Conservation (phyloP, 75 land plant species). For the Selaginella moellendorffii region DNA sequence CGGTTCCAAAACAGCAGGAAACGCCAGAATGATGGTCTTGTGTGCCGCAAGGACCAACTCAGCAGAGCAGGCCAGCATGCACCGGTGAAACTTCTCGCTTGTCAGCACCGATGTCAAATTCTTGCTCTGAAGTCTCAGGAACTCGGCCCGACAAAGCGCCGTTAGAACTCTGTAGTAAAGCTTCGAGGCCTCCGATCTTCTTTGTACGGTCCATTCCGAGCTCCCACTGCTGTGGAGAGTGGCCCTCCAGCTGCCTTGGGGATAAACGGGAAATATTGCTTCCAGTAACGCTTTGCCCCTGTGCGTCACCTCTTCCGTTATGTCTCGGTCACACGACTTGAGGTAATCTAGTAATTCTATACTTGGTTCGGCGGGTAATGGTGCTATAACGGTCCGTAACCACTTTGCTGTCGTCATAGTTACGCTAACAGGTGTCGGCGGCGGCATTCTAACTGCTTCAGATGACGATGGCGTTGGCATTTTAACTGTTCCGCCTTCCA, state of each 20-base stretch:
- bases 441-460: background rate
- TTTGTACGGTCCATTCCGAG: background rate
- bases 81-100: constrained; percentile 9
- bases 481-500: background rate
- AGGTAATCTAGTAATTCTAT: background rate
- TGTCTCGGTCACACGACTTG: background rate
- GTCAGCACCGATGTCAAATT: constrained; percentile 5
- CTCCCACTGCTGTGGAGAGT: background rate
- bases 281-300: background rate
- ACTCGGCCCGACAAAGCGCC: background rate
- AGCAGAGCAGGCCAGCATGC: constrained; percentile 6
- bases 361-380: background rate
- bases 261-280: background rate
- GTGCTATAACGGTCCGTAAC: constrained; percentile 1
- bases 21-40: background rate
- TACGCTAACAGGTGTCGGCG: constrained; percentile 1
- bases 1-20: constrained; percentile 2
- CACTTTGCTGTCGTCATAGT: constrained; percentile 7
- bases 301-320: background rate
- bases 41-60: background rate
- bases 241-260: too few relatives aligned
- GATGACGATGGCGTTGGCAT: background rate
- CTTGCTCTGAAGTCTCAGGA: background rate
- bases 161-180: constrained; percentile 2
- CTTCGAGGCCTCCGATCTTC: background rate